phyloP scores from a whole-genome alignment of 495 filamentous ascomycete genomes.

The Penicillium robsamsonii region DNA sequence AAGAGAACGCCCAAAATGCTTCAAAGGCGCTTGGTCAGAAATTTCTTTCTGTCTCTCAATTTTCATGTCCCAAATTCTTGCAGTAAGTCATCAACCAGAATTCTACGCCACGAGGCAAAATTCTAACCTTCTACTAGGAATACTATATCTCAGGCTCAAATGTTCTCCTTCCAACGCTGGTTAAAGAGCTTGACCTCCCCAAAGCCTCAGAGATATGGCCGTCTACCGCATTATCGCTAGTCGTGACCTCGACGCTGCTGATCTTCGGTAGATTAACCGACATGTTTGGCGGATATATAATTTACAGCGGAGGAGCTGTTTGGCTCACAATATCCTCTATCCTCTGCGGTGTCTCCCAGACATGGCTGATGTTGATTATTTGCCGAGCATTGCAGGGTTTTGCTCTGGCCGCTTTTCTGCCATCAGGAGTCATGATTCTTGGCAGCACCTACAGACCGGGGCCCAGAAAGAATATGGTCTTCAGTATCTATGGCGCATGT shows the following conservation, averaged over 20 bases:
- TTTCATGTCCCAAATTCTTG: constrained; percentile 69
- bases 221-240: constrained; percentile 72
- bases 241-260: constrained; percentile 70
- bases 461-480: constrained; percentile 81
- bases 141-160: constrained; percentile 89
- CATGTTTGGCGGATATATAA: constrained; percentile 71
- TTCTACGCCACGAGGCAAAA: background rate
- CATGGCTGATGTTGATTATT: constrained; percentile 69
- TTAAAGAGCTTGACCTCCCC: constrained; percentile 62
- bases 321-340: constrained; percentile 77
- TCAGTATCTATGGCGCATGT: constrained; percentile 75
- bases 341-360: constrained; percentile 67
- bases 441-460: constrained; percentile 81
- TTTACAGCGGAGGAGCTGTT: constrained; percentile 64
- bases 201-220: constrained; percentile 70
- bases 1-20: constrained; percentile 65
- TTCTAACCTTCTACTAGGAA: constrained; percentile 44
- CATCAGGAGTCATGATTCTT: constrained; percentile 74
- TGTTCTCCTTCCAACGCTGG: constrained; percentile 70
- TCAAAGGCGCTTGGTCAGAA: constrained; percentile 60
- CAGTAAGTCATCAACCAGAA: constrained; percentile 40
- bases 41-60: constrained; percentile 70
- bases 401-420: constrained; percentile 74
- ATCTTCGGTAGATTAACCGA: constrained; percentile 75
- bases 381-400: constrained; percentile 78